Evolutionary conservation across 2,329 filamentous ascomycete species (phyloP).

Genomic region (Monilinia vaccinii-corymbosi): DNA sequence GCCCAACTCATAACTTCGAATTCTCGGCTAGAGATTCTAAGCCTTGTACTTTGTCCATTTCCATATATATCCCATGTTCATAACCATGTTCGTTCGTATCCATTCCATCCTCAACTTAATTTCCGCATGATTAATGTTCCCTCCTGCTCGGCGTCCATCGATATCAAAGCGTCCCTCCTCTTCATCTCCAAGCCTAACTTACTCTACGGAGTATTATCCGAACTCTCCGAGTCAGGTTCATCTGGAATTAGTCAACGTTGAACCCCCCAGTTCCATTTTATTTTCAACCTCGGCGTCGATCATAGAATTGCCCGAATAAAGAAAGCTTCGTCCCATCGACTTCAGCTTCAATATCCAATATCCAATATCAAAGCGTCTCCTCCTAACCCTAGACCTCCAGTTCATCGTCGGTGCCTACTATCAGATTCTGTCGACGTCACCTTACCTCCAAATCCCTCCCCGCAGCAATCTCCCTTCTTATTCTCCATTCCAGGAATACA

Average conservation of each 20-base stretch:
- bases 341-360: background rate
- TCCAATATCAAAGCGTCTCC: background rate
- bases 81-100: background rate
- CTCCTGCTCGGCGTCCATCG: background rate
- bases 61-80: background rate
- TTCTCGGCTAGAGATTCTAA: constrained; percentile 38
- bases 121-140: background rate
- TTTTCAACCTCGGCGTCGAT: background rate
- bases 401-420: constrained; percentile 3
- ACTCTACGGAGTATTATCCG: no score
- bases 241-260: background rate
- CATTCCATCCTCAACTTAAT: background rate
- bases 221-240: background rate
- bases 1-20: constrained; percentile 29
- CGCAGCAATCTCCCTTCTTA: background rate
- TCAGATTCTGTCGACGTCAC: background rate
- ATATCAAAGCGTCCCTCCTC: background rate
- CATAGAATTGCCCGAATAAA: background rate
- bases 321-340: background rate
- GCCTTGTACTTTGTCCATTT: constrained; percentile 29
- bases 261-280: background rate
- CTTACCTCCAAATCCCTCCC: background rate
- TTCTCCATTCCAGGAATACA: no score
- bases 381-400: no score
- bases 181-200: background rate